Base-by-base conservation (phyloP, 1,284 basidiomycete genomes). In the Acaromyces ingoldii region DNA sequence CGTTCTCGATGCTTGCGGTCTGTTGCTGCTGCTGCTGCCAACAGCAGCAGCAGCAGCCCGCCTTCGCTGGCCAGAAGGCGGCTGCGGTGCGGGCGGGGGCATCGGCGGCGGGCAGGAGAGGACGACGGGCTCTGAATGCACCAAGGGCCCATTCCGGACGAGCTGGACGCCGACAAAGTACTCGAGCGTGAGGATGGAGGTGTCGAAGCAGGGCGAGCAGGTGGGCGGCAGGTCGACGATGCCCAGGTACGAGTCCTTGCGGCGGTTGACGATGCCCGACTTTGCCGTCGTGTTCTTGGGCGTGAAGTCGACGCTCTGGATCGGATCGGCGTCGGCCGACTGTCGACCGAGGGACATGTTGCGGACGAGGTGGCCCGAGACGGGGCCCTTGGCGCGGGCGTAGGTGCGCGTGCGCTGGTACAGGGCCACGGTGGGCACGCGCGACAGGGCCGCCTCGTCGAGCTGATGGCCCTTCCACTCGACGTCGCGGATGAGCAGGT, bases 151-250 rank as follows among this genome's bases (percentile, higher is more conserved):
- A 13, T 38, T 17, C 26, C 44, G 42, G n/a, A 34, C 40, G 11
- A 33, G 37, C 40, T 62, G 54, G n/a, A 71, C 59, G 17, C 52
- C 64, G 9, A 71, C 17, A 38, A 58, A 65, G 53, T 71, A 71
- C 42, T 70, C 63, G 40, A 69, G 53, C 11, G 59, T 44, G 3
- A 67, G 49, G 5, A 55, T 21, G n/a, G 29, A 39, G 4, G 53
- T 43, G 2, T 63, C 64, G 24, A 71, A 71, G 22, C 43, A 56
- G 3, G 69, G 69, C 1, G 58, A 56, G 43, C 62, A 67, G 33
- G 55, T 51, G 2, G 58, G 51, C 19, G 63, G 63, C 9, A 64
- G 28, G 9, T 61, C 44, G 13, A 66, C 34, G 25, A 63, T 24
- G 30, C 63, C 63, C 17, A 42, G 40, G 51, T 50, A 57, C 15